Conservation (phyloP, 176 grass and related monocot genomes). For the Oryza officinalis region DNA sequence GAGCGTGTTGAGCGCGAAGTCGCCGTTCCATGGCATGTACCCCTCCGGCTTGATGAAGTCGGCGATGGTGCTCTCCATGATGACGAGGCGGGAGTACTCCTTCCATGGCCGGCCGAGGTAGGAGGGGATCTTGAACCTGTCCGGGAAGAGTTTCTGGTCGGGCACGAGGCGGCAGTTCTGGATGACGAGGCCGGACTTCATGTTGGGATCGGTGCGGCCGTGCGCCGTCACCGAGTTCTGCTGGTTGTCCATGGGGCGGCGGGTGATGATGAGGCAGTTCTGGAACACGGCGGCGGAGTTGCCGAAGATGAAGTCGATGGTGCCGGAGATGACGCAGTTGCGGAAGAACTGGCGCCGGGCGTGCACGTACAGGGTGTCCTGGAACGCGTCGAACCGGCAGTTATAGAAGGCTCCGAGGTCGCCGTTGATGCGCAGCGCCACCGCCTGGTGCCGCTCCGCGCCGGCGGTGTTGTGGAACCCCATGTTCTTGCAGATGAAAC, state of each 20-base stretch:
- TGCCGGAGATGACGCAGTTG: conserved; percentile 80
- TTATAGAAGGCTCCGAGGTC: conserved; percentile 64
- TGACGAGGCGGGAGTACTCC: conserved; percentile 55
- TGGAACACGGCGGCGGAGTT: conserved; percentile 78
- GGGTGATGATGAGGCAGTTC: conserved; percentile 71
- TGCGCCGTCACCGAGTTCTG: conserved; percentile 77
- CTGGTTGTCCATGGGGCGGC: conserved; percentile 71
- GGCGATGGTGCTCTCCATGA: conserved; percentile 67
- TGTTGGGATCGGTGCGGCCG: conserved; percentile 65
- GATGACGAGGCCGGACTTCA: conserved; percentile 81
- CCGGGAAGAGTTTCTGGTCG: conserved; percentile 50
- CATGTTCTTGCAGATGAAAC: conserved; percentile 91
- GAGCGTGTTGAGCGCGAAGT: conserved; percentile 60
- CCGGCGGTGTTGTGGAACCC: conserved; percentile 93
- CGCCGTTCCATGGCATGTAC: conserved; percentile 60
- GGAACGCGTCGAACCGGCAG: conserved; percentile 79
- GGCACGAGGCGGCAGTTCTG: conserved; percentile 80
- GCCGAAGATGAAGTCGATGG: conserved; percentile 93
- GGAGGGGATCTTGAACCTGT: conserved; percentile 59
- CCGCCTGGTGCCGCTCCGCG: conserved; percentile 68
- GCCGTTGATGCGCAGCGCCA: conserved; percentile 65
- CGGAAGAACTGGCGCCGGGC: conserved; percentile 71
- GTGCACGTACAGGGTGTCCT: conserved; percentile 84
- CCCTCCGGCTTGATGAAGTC: conserved; percentile 68
- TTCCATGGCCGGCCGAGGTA: conserved; percentile 82